Evolutionary conservation across 2,329 filamentous ascomycete genomes (phyloP).

Genomic region (Rhynchosporium secalis): DNA sequence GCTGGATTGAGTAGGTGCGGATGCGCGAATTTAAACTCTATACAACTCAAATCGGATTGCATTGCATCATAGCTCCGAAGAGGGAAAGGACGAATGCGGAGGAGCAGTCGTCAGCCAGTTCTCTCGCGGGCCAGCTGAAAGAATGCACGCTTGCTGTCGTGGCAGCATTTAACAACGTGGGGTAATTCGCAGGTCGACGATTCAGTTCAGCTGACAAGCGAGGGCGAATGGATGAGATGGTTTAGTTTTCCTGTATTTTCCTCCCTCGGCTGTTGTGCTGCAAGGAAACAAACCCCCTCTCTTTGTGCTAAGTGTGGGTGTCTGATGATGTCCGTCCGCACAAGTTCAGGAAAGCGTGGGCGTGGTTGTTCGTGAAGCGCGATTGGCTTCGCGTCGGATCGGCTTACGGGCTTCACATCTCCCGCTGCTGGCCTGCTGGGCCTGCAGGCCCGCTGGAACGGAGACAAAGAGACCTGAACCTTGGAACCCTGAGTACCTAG

Average conservation of each 20-base stretch:
- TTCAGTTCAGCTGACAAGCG: constrained; percentile 1
- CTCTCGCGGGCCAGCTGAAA: constrained; percentile 22
- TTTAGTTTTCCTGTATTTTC: constrained; percentile 6
- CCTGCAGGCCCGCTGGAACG: constrained; percentile 1
- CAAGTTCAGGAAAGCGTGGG: constrained; percentile 9
- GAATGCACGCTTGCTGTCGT: constrained; percentile 33
- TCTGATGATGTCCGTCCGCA: constrained; percentile 5
- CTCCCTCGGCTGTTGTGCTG: not conserved
- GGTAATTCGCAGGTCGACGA: constrained; percentile 29
- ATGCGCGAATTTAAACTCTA: not conserved
- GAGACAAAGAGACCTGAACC: not conserved
- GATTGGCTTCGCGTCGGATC: no score
- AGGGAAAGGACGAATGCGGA: constrained; percentile 18
- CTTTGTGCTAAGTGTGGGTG: not conserved
- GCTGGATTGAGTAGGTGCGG: not conserved
- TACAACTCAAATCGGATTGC: not conserved
- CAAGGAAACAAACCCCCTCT: not conserved
- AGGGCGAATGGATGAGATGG: constrained; percentile 20
- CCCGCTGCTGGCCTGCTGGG: constrained; percentile 5
- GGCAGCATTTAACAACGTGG: constrained; percentile 44
- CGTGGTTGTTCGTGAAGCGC: no score
- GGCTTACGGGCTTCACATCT: not conserved
- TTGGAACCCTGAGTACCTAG: no score
- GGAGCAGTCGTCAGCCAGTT: constrained; percentile 16
- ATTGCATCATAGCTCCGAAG: not conserved